These are phyloP conservation scores for Malus sylvestris DNA, from an alignment of 306 rosid species.

Conservation along the genomic window DNA sequence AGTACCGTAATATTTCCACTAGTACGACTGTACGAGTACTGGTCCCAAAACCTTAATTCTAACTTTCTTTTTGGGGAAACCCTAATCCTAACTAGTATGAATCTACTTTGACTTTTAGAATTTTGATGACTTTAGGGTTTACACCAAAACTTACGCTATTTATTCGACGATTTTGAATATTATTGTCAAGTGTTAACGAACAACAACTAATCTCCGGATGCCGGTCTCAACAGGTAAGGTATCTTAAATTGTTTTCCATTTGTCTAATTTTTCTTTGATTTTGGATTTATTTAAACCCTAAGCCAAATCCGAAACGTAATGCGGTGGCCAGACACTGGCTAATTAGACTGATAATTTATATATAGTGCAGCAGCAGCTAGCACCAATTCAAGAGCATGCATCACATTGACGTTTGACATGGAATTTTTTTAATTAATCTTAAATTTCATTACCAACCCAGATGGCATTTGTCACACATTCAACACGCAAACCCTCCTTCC, in stretches of 20 bases:
- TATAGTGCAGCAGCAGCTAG: background rate
- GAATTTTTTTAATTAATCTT: background rate
- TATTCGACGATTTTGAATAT: background rate
- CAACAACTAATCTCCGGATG: constrained; percentile 8
- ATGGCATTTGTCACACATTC: constrained; percentile 16
- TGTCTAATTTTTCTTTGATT: background rate
- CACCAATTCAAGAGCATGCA: background rate
- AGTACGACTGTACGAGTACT: no score
- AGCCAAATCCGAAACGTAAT: background rate
- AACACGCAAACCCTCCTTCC: constrained; percentile 12
- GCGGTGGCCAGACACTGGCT: background rate
- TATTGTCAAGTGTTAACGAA: background rate
- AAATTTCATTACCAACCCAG: constrained; percentile 20
- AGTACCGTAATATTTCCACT: background rate
- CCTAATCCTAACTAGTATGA: background rate
- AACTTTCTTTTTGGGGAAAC: background rate
- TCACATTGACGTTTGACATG: constrained; percentile 27
- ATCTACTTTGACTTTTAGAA: background rate
- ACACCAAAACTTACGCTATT: background rate
- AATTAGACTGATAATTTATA: background rate
- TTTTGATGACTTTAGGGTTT: background rate
- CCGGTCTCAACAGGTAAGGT: constrained; percentile 12
- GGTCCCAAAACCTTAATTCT: background rate
- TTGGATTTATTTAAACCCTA: background rate
- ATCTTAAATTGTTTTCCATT: background rate